A percentile compares a stretch with the other conserved stretches of the same genome.
These are phyloP conservation scores for Salix udensis DNA, from an alignment of 345 rosid species.

Conservation along the genomic window DNA sequence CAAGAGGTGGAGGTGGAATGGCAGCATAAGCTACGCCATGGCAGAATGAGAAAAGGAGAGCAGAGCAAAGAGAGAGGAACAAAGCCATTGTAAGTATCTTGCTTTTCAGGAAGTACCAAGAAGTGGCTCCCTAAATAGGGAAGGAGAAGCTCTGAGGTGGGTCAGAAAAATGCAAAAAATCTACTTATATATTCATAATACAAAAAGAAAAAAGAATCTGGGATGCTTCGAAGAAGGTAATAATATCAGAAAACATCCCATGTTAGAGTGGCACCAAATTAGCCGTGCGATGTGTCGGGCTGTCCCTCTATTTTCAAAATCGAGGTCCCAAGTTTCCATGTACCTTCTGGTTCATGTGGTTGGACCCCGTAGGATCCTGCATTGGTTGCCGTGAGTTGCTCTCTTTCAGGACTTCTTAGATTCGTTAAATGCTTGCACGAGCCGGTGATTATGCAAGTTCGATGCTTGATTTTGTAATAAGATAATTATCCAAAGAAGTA, in stretches of 20 bases:
- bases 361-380: neutral
- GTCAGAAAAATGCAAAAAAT: neutral
- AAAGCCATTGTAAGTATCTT: conserved; percentile 17
- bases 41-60: conserved; percentile 9
- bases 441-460: neutral
- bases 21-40: conserved; percentile 7
- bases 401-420: neutral
- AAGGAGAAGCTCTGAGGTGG: neutral
- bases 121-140: neutral
- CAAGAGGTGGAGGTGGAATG: conserved; percentile 21
- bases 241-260: neutral
- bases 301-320: conserved; percentile 7
- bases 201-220: neutral
- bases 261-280: conserved; percentile 17
- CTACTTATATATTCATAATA: neutral
- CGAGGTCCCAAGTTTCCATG: neutral
- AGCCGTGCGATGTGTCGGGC: conserved; percentile 28
- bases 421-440: neutral
- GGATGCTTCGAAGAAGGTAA: neutral
- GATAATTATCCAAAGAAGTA: neutral
- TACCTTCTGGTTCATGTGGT: neutral
- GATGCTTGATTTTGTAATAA: neutral
- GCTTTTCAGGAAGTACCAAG: neutral
- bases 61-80: conserved; percentile 14
- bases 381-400: conserved; percentile 10